phyloP scores from a whole-genome alignment of 2,329 filamentous ascomycete species.

The Hortaea sp. region DNA sequence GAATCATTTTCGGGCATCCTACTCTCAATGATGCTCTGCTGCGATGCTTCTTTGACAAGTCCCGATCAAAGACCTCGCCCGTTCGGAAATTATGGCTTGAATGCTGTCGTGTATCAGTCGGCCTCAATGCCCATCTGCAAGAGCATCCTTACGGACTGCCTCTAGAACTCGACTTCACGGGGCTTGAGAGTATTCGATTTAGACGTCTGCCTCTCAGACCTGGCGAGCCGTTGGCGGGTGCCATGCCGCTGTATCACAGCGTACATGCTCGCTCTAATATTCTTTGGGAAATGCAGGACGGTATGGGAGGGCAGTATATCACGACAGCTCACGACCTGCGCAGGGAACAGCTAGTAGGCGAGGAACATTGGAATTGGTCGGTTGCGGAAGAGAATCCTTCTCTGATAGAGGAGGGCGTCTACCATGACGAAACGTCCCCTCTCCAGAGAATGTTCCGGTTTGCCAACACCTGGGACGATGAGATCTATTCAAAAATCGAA shows the following conservation, averaged over 20 bases:
- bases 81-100: constrained; percentile 38
- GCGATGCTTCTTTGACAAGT: constrained; percentile 29
- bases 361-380: constrained; percentile 7
- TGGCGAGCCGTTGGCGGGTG: background rate
- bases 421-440: background rate
- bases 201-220: constrained; percentile 27
- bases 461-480: constrained; percentile 9
- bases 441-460: constrained; percentile 4
- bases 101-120: constrained; percentile 29
- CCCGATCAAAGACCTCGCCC: constrained; percentile 18
- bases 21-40: constrained; percentile 31
- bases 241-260: background rate
- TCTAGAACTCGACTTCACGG: constrained; percentile 16
- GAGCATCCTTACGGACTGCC: constrained; percentile 14
- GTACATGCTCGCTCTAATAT: background rate
- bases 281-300: constrained; percentile 15
- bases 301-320: constrained; percentile 14
- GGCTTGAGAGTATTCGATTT: constrained; percentile 33
- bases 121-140: constrained; percentile 6
- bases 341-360: constrained; percentile 7
- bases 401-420: background rate
- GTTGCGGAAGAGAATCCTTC: background rate
- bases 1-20: constrained; percentile 36
- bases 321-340: constrained; percentile 10
- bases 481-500: constrained; percentile 10